A percentile compares a stretch with the other conserved stretches of the same genome.
Conservation (phyloP, 2,329 filamentous ascomycete genomes). For the Trichoderma lentiforme region DNA sequence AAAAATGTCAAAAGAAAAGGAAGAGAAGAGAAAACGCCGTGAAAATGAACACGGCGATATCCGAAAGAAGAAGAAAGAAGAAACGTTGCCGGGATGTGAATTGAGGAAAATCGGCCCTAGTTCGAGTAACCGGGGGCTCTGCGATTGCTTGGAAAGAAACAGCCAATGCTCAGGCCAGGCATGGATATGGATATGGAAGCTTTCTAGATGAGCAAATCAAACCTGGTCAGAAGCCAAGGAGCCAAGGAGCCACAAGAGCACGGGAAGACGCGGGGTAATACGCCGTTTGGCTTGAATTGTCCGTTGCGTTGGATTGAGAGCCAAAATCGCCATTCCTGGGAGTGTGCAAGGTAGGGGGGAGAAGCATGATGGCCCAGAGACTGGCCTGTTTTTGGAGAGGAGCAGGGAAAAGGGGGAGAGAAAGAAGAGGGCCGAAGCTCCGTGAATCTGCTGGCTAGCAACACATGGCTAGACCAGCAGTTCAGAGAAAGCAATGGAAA, state of each 20-base stretch:
- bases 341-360: not conserved
- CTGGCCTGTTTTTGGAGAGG: not conserved
- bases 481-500: not conserved
- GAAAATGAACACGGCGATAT: not conserved
- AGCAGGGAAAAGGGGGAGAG: not conserved
- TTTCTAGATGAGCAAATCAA: constrained; percentile 7
- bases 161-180: not conserved
- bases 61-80: not conserved
- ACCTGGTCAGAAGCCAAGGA: not conserved
- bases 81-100: not conserved
- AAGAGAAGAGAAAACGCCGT: not conserved
- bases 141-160: not conserved
- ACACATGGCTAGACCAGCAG: not conserved
- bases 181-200: constrained; percentile 6
- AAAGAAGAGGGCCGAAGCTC: not conserved
- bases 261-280: constrained; percentile 14
- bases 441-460: not conserved
- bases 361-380: not conserved
- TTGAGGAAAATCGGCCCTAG: not conserved
- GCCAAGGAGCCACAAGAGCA: not conserved
- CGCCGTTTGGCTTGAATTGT: not conserved
- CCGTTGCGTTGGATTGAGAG: not conserved
- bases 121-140: not conserved
- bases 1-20: not conserved
- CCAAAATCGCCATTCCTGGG: not conserved